phyloP scores from a whole-genome alignment of 768 basidiomycete genomes.

The Candolleomyces eurysporus region DNA sequence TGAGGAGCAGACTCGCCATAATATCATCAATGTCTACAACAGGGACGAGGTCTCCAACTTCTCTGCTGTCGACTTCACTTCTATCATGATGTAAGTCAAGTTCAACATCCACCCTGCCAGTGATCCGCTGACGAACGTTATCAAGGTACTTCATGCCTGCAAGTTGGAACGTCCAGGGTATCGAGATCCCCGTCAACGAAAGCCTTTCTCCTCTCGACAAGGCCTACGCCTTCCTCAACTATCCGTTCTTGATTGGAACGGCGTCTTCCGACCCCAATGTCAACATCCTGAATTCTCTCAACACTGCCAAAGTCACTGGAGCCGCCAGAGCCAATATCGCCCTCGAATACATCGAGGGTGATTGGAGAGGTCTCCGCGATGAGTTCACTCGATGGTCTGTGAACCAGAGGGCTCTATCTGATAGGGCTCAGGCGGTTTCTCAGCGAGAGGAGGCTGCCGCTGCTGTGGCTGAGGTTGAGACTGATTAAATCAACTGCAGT shows the following conservation, averaged over 20 bases:
- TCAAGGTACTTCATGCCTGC: conserved; percentile 15
- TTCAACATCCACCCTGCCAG: background rate
- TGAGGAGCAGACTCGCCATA: background rate
- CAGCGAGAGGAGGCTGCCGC: background rate
- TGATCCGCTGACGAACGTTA: background rate
- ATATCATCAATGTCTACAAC: conserved; percentile 7
- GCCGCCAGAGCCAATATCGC: background rate
- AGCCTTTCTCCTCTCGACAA: conserved; percentile 13
- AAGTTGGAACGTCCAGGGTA: conserved; percentile 10
- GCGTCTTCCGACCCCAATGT: background rate
- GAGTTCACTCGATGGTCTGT: conserved; percentile 5
- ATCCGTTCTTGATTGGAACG: background rate
- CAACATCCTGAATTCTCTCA: background rate
- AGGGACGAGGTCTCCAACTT: conserved; percentile 15
- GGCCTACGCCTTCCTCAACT: conserved; percentile 10
- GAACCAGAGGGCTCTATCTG: background rate
- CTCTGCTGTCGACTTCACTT: conserved; percentile 13
- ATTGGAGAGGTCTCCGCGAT: conserved; percentile 3
- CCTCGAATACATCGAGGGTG: conserved; percentile 1
- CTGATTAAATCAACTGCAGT: too few relatives aligned
- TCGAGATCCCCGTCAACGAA: conserved; percentile 9
- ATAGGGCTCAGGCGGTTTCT: background rate
- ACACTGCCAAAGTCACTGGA: background rate
- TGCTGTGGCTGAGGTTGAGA: background rate
- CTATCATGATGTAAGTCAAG: conserved; percentile 18